Evolutionary conservation across 1,284 basidiomycete genomes (phyloP), one percentile per base, ranked within the genome.

Genomic region (Pseudomicrostroma phylloplanum): DNA sequence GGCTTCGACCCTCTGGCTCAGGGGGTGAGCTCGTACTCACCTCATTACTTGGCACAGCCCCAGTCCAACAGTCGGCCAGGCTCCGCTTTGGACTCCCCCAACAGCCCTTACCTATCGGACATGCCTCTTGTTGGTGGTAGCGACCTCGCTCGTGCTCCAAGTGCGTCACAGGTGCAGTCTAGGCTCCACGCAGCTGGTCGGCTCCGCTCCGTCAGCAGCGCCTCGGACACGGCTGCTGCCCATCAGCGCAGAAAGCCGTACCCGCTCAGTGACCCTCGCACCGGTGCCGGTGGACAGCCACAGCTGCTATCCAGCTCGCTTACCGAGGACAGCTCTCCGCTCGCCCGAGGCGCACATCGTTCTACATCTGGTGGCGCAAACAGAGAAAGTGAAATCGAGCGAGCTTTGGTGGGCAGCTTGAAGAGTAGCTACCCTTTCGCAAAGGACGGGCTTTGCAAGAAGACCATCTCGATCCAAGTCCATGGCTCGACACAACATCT

Each of bases 381-480:
- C 43, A 48, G 62, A 17, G 72, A 71, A 41, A 63, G 59, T 26
- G 67, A 72, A 25, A 57, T 67, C 21, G 71, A 75, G 36, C 59
- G 72, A 11, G 70, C 61, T n/a, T 66, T 76, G 26, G 72, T 76
- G 12, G 73, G 73, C 36, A 76, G 73, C 57, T 62, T 76, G 58
- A 72, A 65, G 11, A 74, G 43, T 61, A 72, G 68, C 61, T 76
- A 73, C 55, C 72, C 72, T 2, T 76, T 76, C 46, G 59, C 70
- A 11, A 67, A 70, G 43, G 67, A 68, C 41, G 73, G 73, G 26
- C 65, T 76, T 1, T 76, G 73, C 70, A 76, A 76, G 46, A 76
- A 67, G 91, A 94, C 92, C 13, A 94, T 96, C 81, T 94, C 92
- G 11, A 83, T 94, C 58, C 89, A 88, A 41, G 90, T 94, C 63